A percentile compares a stretch with the other conserved stretches of the same genome.
These are phyloP conservation scores for Sarocladiaceae sp. DNA, from an alignment of 2,329 filamentous ascomycete species.

Conservation along the genomic window DNA sequence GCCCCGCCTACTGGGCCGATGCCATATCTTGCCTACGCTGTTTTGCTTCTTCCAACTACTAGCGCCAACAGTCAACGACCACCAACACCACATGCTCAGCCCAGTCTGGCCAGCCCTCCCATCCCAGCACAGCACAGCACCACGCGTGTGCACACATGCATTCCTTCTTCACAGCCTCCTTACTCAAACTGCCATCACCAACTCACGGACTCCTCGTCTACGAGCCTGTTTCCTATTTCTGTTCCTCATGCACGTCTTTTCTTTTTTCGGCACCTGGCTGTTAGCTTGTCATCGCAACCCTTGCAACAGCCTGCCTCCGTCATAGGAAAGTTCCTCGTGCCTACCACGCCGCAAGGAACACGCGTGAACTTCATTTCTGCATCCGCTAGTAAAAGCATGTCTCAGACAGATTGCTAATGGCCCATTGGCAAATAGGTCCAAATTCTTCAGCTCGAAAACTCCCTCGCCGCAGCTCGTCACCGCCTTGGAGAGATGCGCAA, in stretches of 20 bases:
- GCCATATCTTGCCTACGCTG: constrained; percentile 13
- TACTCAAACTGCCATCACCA: not conserved
- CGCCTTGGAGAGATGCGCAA: constrained; percentile 96
- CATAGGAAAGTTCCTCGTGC: not conserved
- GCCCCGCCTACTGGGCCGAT: no score
- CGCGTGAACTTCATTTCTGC: no score
- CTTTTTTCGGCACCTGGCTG: not conserved
- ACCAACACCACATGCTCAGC: not conserved
- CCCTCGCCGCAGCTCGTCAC: constrained; percentile 71
- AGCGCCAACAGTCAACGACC: constrained; percentile 5
- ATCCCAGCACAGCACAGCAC: no score
- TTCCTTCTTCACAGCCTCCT: not conserved
- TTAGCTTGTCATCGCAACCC: not conserved
- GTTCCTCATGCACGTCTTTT: not conserved
- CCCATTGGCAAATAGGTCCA: constrained; percentile 66
- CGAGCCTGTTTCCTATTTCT: not conserved
- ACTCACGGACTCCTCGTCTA: not conserved
- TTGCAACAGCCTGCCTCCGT: not conserved
- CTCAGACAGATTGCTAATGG: not conserved
- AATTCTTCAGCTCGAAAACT: constrained; percentile 92
- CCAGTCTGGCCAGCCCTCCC: no score
- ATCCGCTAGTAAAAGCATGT: no score
- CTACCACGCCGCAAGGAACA: no score
- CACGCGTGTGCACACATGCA: no score
- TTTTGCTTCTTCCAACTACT: constrained; percentile 1